These are phyloP conservation scores for Sphaerobolus stellatus DNA, from an alignment of 1,284 basidiomycete genomes.

Conservation along the genomic window DNA sequence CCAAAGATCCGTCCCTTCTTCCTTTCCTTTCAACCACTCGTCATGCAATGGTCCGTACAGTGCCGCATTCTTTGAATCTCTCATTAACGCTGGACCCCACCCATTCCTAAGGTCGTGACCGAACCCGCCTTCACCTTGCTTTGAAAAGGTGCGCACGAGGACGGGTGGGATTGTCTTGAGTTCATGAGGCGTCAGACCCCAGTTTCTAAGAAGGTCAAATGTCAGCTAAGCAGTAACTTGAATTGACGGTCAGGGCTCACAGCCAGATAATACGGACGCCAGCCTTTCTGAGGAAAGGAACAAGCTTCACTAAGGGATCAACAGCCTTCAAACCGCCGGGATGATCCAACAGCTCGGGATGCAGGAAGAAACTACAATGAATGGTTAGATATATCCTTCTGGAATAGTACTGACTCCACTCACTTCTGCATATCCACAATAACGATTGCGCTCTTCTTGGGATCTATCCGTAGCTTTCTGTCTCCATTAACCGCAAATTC, in stretches of 20 bases:
- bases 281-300: slow-evolving; percentile 50
- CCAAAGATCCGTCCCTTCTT: slow-evolving; percentile 64
- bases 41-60: slow-evolving; percentile 61
- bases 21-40: slow-evolving; percentile 51
- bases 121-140: slow-evolving; percentile 51
- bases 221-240: neutral
- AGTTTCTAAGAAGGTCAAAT: slow-evolving; percentile 6
- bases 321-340: slow-evolving; percentile 58
- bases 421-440: slow-evolving; percentile 77
- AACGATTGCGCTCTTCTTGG: slow-evolving; percentile 51
- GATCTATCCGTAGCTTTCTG: slow-evolving; percentile 51
- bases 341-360: slow-evolving; percentile 58
- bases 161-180: slow-evolving; percentile 44
- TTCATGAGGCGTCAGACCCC: slow-evolving; percentile 9
- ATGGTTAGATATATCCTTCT: neutral
- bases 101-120: slow-evolving; percentile 52
- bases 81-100: slow-evolving; percentile 62
- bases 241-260: slow-evolving; percentile 36
- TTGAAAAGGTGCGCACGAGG: slow-evolving; percentile 50
- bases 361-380: slow-evolving; percentile 58
- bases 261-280: slow-evolving; percentile 67
- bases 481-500: slow-evolving; percentile 56
- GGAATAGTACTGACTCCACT: slow-evolving; percentile 15
- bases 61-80: slow-evolving; percentile 50
- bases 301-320: slow-evolving; percentile 49